Conservation (phyloP, 148 eudicot species). For the Rhododendron simsii region DNA sequence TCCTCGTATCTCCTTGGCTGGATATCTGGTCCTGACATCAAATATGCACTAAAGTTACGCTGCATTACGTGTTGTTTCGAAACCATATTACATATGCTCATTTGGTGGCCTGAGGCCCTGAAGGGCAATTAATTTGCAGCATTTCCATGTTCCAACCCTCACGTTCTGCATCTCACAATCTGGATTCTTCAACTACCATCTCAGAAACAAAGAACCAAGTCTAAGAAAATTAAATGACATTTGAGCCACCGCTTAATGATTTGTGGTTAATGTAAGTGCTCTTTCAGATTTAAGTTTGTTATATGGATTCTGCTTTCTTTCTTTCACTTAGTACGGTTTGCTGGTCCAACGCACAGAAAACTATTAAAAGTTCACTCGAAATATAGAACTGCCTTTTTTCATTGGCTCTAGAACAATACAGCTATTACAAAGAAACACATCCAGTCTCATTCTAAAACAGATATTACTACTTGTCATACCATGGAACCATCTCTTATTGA, state of each 20-base stretch:
- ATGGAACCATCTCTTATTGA: constrained; percentile 10
- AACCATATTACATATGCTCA: neutral
- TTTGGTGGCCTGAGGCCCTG: neutral
- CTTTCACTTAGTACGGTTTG: neutral
- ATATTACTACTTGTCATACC: neutral
- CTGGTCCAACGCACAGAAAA: neutral
- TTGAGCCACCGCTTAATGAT: neutral
- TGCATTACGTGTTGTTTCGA: neutral
- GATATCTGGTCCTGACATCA: neutral
- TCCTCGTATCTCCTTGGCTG: neutral
- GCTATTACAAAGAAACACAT: neutral
- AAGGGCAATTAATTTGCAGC: neutral
- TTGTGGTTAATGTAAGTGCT: neutral
- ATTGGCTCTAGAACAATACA: constrained; percentile 15
- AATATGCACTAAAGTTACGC: neutral
- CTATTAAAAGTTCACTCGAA: neutral
- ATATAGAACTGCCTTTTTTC: neutral
- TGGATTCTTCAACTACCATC: neutral
- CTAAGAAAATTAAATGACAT: neutral
- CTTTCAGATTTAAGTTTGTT: neutral
- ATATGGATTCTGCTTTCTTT: neutral
- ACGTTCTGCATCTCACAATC: neutral
- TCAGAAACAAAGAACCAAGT: neutral
- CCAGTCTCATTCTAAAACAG: neutral
- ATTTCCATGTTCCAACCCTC: neutral